A percentile compares a stretch with the other conserved stretches of the same genome.
Conservation (phyloP, 2,329 filamentous ascomycete species). For the Teratosphaeria destructans region DNA sequence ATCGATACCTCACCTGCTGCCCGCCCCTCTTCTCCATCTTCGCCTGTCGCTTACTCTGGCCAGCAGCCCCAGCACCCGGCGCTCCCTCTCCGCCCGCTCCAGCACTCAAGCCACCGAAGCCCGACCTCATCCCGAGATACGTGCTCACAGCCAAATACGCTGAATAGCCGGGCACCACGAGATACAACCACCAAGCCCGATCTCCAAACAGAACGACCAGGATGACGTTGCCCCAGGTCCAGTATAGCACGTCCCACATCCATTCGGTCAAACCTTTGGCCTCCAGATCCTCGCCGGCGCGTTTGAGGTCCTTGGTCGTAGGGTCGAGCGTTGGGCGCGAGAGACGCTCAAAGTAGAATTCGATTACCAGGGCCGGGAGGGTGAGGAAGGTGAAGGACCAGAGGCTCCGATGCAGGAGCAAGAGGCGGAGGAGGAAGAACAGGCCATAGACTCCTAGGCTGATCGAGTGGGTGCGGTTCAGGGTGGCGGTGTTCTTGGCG, state of each 20-base stretch:
- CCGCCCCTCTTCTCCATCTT: slow-evolving; percentile 45
- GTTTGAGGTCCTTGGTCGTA: slow-evolving; percentile 51
- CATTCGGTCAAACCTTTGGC: slow-evolving; percentile 88
- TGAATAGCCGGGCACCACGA: slow-evolving; percentile 35
- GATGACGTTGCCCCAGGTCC: slow-evolving; percentile 71
- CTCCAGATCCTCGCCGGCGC: slow-evolving; percentile 76
- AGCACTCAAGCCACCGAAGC: slow-evolving; percentile 31
- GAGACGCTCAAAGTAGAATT: slow-evolving; percentile 75
- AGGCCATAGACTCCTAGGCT: slow-evolving; percentile 60
- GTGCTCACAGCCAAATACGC: slow-evolving; percentile 36
- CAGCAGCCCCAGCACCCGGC: slow-evolving; percentile 12
- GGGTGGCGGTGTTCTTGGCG: slow-evolving; percentile 63
- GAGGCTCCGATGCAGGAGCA: slow-evolving; percentile 43
- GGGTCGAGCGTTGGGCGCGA: slow-evolving; percentile 58
- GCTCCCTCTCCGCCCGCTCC: slow-evolving; percentile 22
- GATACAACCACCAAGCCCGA: slow-evolving; percentile 59
- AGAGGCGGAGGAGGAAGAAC: slow-evolving; percentile 62
- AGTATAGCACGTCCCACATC: slow-evolving; percentile 95
- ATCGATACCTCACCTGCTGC: slow-evolving; percentile 39
- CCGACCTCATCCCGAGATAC: slow-evolving; percentile 34
- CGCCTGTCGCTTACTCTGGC: slow-evolving; percentile 38
- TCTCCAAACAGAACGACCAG: slow-evolving; percentile 72
- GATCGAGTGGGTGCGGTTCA: slow-evolving; percentile 74
- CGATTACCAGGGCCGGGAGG: slow-evolving; percentile 63
- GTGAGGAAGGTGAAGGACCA: slow-evolving; percentile 63